Evolutionary conservation across 176 grass and related monocot genomes (phyloP), one percentile per base, ranked within the genome.

Genomic region (Olyra latifolia): DNA sequence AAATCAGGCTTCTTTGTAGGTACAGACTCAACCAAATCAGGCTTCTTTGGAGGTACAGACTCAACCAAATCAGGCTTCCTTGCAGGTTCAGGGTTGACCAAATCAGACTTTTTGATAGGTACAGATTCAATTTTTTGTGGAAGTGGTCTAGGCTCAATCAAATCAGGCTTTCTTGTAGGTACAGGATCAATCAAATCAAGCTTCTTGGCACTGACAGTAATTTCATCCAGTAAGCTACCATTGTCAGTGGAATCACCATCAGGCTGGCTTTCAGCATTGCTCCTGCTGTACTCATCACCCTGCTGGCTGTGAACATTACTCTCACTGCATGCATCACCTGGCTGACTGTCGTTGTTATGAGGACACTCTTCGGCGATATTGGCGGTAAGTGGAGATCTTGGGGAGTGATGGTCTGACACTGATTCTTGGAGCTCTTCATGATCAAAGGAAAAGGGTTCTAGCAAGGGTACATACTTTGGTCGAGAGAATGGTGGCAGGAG

Each of bases 401-500:
- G 84, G 50, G 80, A 86, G 41, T 83, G 82, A 41, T 76, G 45
- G 65, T 85, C 82, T 76, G 82, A 89, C 25, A 80, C 83, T 82
- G 78, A 85, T 86, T 85, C 83, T 44, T 78, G 83, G 66, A 72
- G 84, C 52, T 83, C 84, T 13, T 78, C 74, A 70, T 69, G 87
- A 55, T 82, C 62, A 71, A 79, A 83, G 27, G 82, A 85, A 65
- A 40, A 75, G 40, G 87, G 87, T 38, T 80, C 87, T 17, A 91
- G 73, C 82, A 88, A 59, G 46, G 84, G 77, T 41, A 88, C 85
- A 63, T 91, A 77, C 82, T 85, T 84, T 3, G 85, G 72, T 73
- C 66, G 61, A 23, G 77, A 78, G 52, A 85, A 6, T 0, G 86
- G 82, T 74, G 89, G 89, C n/a, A 78, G 61, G 68, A 91, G 89